Evolutionary conservation across 305 asterid species (phyloP), one percentile per base, ranked within the genome.

Genomic region (Nicotiana rustica): DNA sequence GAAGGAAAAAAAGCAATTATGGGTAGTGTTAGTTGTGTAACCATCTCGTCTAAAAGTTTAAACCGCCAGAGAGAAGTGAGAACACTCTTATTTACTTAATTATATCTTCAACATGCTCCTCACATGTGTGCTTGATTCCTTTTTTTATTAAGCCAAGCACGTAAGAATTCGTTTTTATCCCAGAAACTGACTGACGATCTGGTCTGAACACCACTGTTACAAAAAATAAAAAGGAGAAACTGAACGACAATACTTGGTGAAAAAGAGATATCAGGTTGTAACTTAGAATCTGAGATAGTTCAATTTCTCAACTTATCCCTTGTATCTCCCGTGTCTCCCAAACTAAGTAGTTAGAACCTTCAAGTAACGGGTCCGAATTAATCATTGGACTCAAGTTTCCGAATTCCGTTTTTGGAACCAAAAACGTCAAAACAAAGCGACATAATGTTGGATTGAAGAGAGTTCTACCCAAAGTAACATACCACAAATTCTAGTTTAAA

Each of bases 301-400:
- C 3, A 17, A 70, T 70, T 70, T 12, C 10, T 1, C 60, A 41
- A 19, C 12, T 70, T 6, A 29, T 70, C 36, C 2, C 21, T 10
- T 5, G 35, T 18, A 44, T 41, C 36, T 41, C 78, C 60, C 19
- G 59, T 18, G 12, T 41, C 36, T 44, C 60, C 60, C 60, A 44
- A 44, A 70, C 6, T 3, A 70, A 41, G 36, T 67, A 67, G 52
- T 69, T 69, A 69, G n/a, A 69, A 38, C 77, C 52, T 69, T 9
- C 77, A 38, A 69, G 77, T 69, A 69, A n/a, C 5, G 31, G 77
- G 41, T 69, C 77, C n/a, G 5, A 38, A 69, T 29, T 38, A 69
- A 69, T 69, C 31, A 69, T 7, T 12, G 25, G 29, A 38, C 77
- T n/a, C 15, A 21, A 68, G 56, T 36, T 36, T 68, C 3, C 2